Base-by-base conservation (phyloP, 768 basidiomycete species). In the Rhizopogon vinicolor region DNA sequence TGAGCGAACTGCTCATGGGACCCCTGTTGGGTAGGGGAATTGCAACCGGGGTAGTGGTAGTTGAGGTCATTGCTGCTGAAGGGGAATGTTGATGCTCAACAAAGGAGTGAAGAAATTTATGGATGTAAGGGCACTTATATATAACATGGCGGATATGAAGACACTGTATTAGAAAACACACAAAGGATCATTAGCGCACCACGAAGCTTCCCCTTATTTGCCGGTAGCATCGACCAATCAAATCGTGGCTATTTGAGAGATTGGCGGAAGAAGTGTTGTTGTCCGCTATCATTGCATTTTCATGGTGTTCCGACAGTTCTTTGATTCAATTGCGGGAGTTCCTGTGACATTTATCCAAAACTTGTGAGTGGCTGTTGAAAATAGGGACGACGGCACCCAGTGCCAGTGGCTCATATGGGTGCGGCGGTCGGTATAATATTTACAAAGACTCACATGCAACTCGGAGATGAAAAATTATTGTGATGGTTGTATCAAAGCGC, bases 1-100 rank as follows among this genome's bases (percentile, higher is more conserved):
- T 33, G 46, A 5, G 18, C 31, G 57, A 52, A 19, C 60, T 52
- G 7, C 35, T 28, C 12, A 25, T 44, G n/a, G 59, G 14, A 14
- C 63, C 57, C 7, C 53, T 55, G 6, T 44, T 50, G 4, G 66
- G 62, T 10, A 71, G 65, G n/a, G 61, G 54, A 10, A 70, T 60
- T 4, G 60, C 43, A 14, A 53, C 6, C 14, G 14, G 19, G 13
- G 48, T 22, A 6, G 48, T 10, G 33, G 14, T 35, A 22, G 46
- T 14, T 16, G 19, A 35, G 33, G 46, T 10, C 35, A 49, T 49
- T 19, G 48, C 14, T 22, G 13, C 14, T 16, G 5, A 22, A 19
- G 9, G 19, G 33, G 19, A 19, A 8, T 2, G 9, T 35, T 33
- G 29, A 19, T 13, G 19, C 18, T 13, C 5, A 16, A 48, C 14